Conservation (phyloP, 345 rosid species). For the Luvunga scandens region DNA sequence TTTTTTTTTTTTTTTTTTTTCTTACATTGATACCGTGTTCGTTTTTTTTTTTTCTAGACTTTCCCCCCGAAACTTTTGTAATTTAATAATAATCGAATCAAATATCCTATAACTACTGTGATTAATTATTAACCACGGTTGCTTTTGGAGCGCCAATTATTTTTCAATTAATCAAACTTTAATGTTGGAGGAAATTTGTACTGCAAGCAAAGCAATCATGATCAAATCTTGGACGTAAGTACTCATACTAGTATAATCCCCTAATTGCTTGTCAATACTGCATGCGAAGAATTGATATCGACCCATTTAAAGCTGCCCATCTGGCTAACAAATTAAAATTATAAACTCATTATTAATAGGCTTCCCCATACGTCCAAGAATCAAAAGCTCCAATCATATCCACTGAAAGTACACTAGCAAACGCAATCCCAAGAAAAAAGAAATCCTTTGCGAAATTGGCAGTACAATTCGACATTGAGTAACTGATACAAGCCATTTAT, state of each 20-base stretch:
- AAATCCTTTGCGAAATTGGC: no score
- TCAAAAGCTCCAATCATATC: not conserved
- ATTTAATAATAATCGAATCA: not conserved
- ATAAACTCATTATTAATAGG: not conserved
- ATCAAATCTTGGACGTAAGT: conserved; percentile 10
- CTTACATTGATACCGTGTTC: not conserved
- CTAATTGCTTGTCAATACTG: conserved; percentile 1
- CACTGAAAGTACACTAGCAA: no score
- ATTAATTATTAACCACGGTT: not conserved
- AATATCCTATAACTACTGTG: not conserved
- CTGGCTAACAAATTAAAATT: not conserved
- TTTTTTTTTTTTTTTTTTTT: not conserved
- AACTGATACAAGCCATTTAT: not conserved
- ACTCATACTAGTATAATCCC: not conserved
- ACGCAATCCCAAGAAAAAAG: no score
- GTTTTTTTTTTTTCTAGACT: not conserved
- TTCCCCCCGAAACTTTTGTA: no score
- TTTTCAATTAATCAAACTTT: not conserved
- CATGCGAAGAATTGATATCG: not conserved
- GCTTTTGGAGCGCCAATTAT: not conserved
- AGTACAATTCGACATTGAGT: not conserved
- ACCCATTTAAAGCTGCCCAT: conserved; percentile 4
- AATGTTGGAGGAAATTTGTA: not conserved
- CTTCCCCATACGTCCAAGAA: not conserved
- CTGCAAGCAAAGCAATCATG: conserved; percentile 22